These are phyloP conservation scores for Entonaema liquescens DNA, from an alignment of 495 filamentous ascomycete species.

Conservation along the genomic window DNA sequence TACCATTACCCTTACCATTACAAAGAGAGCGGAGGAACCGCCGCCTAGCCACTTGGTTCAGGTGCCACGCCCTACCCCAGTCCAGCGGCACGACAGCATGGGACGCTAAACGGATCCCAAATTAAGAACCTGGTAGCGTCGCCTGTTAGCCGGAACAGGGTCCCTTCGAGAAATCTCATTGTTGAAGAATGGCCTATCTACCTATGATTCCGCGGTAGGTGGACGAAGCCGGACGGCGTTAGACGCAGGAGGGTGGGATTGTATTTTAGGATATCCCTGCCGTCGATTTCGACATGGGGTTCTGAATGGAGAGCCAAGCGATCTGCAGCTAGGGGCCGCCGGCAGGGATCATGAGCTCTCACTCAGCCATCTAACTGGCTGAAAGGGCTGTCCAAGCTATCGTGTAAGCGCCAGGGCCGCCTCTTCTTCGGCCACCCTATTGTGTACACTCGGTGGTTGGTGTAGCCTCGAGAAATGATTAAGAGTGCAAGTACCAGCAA, in stretches of 20 bases:
- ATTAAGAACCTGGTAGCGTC: constrained; percentile 26
- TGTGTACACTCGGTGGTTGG: constrained; percentile 26
- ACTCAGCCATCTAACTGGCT: constrained; percentile 34
- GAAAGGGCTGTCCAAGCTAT: neutral
- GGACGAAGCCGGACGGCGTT: constrained; percentile 19
- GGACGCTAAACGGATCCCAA: constrained; percentile 30
- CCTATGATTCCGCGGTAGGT: constrained; percentile 34
- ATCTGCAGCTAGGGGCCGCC: constrained; percentile 40
- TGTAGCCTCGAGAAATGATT: constrained; percentile 38
- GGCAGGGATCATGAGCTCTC: constrained; percentile 27
- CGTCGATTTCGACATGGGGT: constrained; percentile 30
- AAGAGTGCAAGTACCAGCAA: constrained; percentile 34
- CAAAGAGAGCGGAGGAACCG: constrained; percentile 12
- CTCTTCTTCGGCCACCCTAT: constrained; percentile 39
- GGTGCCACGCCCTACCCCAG: constrained; percentile 40
- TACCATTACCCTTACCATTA: neutral
- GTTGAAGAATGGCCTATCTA: constrained; percentile 28
- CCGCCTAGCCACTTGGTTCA: constrained; percentile 15
- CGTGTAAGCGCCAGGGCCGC: constrained; percentile 40
- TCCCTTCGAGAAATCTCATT: constrained; percentile 3
- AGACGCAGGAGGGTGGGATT: constrained; percentile 38
- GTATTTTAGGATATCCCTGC: constrained; percentile 33
- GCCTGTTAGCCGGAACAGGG: constrained; percentile 13
- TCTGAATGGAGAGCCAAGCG: constrained; percentile 43
- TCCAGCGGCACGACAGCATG: constrained; percentile 40